Evolutionary conservation across 805 yeast genomes (phyloP).

Genomic region (Saturnispora zaruensis): DNA sequence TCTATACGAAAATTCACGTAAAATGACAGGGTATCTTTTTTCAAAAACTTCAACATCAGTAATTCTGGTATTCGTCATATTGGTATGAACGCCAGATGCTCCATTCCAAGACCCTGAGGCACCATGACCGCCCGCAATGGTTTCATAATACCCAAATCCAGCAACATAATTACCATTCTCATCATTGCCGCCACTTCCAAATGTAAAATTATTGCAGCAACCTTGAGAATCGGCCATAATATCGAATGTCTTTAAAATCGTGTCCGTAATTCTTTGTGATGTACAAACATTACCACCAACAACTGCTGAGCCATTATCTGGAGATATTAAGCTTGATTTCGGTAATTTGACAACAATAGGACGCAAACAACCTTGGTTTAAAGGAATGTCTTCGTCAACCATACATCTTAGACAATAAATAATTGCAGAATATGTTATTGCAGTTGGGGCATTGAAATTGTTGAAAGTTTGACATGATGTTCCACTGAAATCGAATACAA

Average conservation of each 20-base stretch:
- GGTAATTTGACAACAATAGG: constrained; percentile 69
- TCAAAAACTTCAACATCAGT: constrained; percentile 89
- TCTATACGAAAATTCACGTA: constrained; percentile 65
- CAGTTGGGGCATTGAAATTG: constrained; percentile 86
- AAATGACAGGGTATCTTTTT: constrained; percentile 75
- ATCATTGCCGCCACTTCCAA: constrained; percentile 67
- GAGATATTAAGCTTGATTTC: constrained; percentile 55
- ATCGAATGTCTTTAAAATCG: constrained; percentile 73
- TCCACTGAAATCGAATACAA: constrained; percentile 76
- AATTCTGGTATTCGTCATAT: constrained; percentile 89
- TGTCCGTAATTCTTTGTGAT: constrained; percentile 88
- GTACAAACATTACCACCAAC: constrained; percentile 95
- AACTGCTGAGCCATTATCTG: constrained; percentile 80
- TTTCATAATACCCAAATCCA: constrained; percentile 88
- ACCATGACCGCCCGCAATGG: constrained; percentile 94
- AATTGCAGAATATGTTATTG: constrained; percentile 83
- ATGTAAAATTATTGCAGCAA: constrained; percentile 88
- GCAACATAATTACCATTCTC: constrained; percentile 41
- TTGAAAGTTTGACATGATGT: constrained; percentile 85
- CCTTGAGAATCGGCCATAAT: constrained; percentile 96
- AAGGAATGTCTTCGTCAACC: constrained; percentile 80
- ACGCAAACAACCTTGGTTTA: constrained; percentile 84
- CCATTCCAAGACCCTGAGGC: constrained; percentile 82
- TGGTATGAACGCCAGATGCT: constrained; percentile 83
- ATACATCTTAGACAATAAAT: constrained; percentile 79